Base-by-base conservation (phyloP, 169 alveolate genomes). In the Plasmodium gallinaceum region DNA sequence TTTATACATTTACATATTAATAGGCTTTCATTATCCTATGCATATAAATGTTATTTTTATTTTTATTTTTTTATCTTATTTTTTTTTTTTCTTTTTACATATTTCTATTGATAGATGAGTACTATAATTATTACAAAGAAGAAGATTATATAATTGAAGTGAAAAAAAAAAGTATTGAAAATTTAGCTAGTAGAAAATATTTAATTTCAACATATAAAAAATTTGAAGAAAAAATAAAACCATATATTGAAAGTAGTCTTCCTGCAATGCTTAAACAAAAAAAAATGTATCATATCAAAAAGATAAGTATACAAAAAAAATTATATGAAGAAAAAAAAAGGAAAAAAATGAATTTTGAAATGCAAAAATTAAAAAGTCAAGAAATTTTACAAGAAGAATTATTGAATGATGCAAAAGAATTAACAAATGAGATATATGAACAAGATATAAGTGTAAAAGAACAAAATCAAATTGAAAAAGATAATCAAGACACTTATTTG, bases 191-290 rank as follows among this genome's bases (percentile, higher is more conserved):
- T 43, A 54, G 92, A 26, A 69, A 71, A 20, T 86, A 70, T 74
- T 65, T 86, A 60, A 70, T 86, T 45, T 26, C 48, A 24, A 72
- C 92, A 22, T 86, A 70, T 74, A 39, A 26, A 86, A 86, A 86
- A 12, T 71, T 86, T 20, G 92, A 86, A 37, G 86, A 86, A 39
- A 86, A 86, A 71, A 86, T 86, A 46, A 86, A 46, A 26, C 92
- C 92, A 3, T 86, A 86, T 48, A 86, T 86, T 43, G 88, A 86
- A 45, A 86, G 88, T 58, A 86, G 92, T 37, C 58, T 86, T n/a
- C 92, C 92, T 46, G 54, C 71, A 10, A 86, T 86, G 92, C n/a
- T 86, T 18, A 69, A 64, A 48, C 86, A 86, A 20, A 71, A 86
- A 72, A 86, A 86, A 86, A 43, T 70, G 52, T 42, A 70, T n/a